Base-by-base conservation (phyloP, 306 rosid genomes). In the Castanospermum australe region DNA sequence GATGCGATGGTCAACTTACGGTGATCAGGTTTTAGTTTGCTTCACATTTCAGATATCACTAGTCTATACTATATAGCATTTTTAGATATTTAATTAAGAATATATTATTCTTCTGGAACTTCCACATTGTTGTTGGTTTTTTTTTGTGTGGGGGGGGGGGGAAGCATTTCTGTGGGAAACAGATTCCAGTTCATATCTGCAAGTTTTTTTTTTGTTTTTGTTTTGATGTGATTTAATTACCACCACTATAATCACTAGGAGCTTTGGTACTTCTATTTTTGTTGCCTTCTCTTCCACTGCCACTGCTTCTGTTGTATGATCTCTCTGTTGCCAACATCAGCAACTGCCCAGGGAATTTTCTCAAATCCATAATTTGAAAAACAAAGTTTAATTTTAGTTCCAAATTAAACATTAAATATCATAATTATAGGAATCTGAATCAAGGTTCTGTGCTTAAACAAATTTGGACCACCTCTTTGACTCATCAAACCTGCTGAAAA, bases 1-100 rank as follows among this genome's bases (percentile, higher is more conserved):
- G 78, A 90, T 87, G 87, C 90, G 90, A 25, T 96, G 99, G 99
- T 90, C 85, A 66, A 89, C 97, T 77, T 68, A 77, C 18, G 88
- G 90, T 80, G 90, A 87, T 86, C 96, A 86, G 98, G 99, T 95
- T 73, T 78, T 85, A 62, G 62, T 84, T 87, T 80, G 76, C 21
- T 56, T 73, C 45, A 22, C 55, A 60, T 56, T 81, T 81, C 51
- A 63, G 68, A 67, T 77, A 57, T 73, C 21, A 48, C n/a, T 25
- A 39, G 67, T 68, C 15, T 41, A 38, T 66, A 44, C 13, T 12
- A 79, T 48, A 66, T 32, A 44, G 21, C 2, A 9, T 9, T 54
- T 71, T 60, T 51, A 12, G 59, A 67, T 66, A 47, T 78, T 64
- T 33, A 60, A 60, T 79, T 24, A 12, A 51, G 56, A 39, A 71